A percentile compares a stretch with the other conserved stretches of the same genome.
Evolutionary conservation across 2,329 filamentous ascomycete species (phyloP).

Genomic region (Epicoccum nigrum): DNA sequence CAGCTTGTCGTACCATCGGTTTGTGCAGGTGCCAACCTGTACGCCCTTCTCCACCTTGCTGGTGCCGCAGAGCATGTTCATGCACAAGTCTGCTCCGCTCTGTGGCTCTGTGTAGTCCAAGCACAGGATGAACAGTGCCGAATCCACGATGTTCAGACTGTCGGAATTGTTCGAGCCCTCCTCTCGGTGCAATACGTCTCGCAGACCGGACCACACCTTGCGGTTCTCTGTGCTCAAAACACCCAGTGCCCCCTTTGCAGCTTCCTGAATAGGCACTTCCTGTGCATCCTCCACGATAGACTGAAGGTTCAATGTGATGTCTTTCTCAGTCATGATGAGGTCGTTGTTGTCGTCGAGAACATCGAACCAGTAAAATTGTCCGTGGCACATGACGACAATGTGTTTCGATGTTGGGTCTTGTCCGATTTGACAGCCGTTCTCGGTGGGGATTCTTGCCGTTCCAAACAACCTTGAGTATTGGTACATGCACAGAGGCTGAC

Average conservation of each 20-base stretch:
- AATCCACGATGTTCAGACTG: slow-evolving; percentile 93
- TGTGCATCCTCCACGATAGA: slow-evolving; percentile 91
- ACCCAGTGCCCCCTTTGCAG: slow-evolving; percentile 91
- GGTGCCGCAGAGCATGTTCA: slow-evolving; percentile 97
- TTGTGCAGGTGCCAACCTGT: slow-evolving; percentile 96
- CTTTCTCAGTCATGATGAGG: slow-evolving; percentile 95
- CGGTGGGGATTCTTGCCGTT: slow-evolving; percentile 90
- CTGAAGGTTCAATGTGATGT: slow-evolving; percentile 87
- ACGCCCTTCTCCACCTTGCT: slow-evolving; percentile 90
- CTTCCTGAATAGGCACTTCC: slow-evolving; percentile 88
- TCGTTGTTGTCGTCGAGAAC: slow-evolving; percentile 94
- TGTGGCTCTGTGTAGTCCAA: slow-evolving; percentile 89
- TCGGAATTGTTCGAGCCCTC: slow-evolving; percentile 93
- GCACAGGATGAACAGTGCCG: slow-evolving; percentile 88
- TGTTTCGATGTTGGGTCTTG: slow-evolving; percentile 94
- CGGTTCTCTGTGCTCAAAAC: slow-evolving; percentile 96
- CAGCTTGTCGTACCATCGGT: slow-evolving; percentile 98
- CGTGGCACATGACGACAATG: slow-evolving; percentile 88
- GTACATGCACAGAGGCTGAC: slow-evolving; percentile 93
- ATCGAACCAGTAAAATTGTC: slow-evolving; percentile 99
- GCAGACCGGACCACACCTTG: slow-evolving; percentile 90
- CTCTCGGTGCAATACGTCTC: slow-evolving; percentile 86
- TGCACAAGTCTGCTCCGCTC: slow-evolving; percentile 83
- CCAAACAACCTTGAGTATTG: slow-evolving; percentile 96
- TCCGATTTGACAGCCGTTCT: slow-evolving; percentile 93